Evolutionary conservation across 2,329 filamentous ascomycete species (phyloP).

Genomic region (Pyrenophora teres): DNA sequence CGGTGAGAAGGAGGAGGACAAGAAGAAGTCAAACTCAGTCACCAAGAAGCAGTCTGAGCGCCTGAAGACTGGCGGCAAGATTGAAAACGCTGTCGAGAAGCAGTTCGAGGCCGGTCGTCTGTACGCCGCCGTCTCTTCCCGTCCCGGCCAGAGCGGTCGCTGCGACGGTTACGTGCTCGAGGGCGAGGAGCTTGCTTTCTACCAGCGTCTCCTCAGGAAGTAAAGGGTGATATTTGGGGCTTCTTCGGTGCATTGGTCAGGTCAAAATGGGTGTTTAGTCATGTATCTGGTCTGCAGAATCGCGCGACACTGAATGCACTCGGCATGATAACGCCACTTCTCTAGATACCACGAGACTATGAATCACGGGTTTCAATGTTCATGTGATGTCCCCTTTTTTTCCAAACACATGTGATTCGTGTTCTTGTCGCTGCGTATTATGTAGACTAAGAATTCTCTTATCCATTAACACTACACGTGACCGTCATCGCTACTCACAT

Average conservation of each 20-base stretch:
- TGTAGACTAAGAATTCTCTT: too few relatives aligned
- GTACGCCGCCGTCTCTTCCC: constrained; percentile 88
- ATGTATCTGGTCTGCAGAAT: constrained; percentile 50
- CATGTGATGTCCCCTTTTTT: constrained; percentile 23
- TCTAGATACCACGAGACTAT: constrained; percentile 49
- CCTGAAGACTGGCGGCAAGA: constrained; percentile 84
- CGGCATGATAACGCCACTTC: constrained; percentile 44
- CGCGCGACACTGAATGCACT: constrained; percentile 45
- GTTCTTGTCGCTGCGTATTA: too few relatives aligned
- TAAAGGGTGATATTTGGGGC: constrained; percentile 59
- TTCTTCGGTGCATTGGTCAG: constrained; percentile 49
- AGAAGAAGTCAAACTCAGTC: constrained; percentile 97
- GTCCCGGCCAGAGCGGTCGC: constrained; percentile 96
- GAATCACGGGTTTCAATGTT: constrained; percentile 42
- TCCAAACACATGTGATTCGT: background rate
- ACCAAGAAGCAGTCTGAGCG: constrained; percentile 96
- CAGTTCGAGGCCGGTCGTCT: constrained; percentile 99
- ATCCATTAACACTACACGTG: too few relatives aligned
- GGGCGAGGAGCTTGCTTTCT: constrained; percentile 99
- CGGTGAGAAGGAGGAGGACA: constrained; percentile 70
- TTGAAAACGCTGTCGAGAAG: constrained; percentile 89
- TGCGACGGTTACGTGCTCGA: constrained; percentile 97
- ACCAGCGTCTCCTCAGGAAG: constrained; percentile 99
- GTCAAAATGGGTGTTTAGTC: constrained; percentile 50
- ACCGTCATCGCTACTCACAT: too few relatives aligned